Evolutionary conservation across 2,329 filamentous ascomycete species (phyloP), one percentile per base, ranked within the genome.

Genomic region (Dothistroma pini): DNA sequence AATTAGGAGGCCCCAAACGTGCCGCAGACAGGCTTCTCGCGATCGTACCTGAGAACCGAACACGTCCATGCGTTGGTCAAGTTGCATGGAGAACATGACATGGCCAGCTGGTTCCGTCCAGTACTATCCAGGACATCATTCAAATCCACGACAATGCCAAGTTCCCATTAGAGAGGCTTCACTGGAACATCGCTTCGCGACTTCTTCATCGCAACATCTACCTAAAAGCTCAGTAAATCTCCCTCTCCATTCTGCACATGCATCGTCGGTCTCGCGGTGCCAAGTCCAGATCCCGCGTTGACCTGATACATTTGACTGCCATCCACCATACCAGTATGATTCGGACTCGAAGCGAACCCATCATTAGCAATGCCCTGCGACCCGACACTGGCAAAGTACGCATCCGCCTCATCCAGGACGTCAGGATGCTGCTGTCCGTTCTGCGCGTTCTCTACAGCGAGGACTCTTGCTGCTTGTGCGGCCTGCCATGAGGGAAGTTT

Each of bases 321-420:
- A n/a, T 67, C 60, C 41, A 67, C 59, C 34, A 68, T 66, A 49
- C 68, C 69, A 21, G 60, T 59, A 54, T 51, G 48, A n/a, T 41
- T 66, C 22, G 67, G 68, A 57, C 64, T 68, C 48, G 56, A 63
- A 29, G 66, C 69, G 52, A 71, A 88, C 14, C 84, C 84, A 67
- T 88, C 87, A 51, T 86, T 80, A 52, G 73, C 83, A 84, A 93
- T 85, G 16, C 84, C 83, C 73, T 90, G 87, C 73, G 88, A 85
- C 61, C 79, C 84, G 1, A 88, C 87, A 50, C 86, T 89, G 16
- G 89, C 87, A 76, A 97, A 97, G 76, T 96, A 97, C 16, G 88
- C 86, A 71, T 97, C 93, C 10, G 93, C 93, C 58, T 95, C 92
- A 70, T 83, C 89, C 38, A 96, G 66, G 11, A 73, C 71, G 48